Evolutionary conservation across 495 filamentous ascomycete genomes (phyloP).

Genomic region (Daldinia vernicosa): DNA sequence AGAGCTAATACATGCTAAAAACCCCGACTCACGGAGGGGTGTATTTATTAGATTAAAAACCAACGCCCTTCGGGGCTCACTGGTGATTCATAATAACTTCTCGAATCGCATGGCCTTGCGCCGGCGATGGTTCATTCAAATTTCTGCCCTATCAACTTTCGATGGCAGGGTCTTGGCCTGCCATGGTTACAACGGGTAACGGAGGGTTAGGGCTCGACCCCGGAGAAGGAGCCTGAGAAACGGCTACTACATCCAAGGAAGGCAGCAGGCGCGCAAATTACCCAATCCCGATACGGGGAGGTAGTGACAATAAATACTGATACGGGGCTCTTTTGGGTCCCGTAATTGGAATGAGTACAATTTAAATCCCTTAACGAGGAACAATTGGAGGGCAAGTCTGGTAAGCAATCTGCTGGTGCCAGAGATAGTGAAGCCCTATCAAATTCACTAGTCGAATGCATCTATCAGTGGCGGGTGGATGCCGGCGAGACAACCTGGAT

Average conservation of each 20-base stretch:
- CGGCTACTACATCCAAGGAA: constrained; percentile 60
- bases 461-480: too few relatives aligned
- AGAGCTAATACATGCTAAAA: constrained; percentile 18
- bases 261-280: constrained; percentile 60
- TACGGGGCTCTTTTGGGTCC: constrained; percentile 66
- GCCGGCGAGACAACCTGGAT: too few relatives aligned
- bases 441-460: too few relatives aligned
- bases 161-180: neutral
- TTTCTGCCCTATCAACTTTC: constrained; percentile 7
- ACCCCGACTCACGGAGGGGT: constrained; percentile 5
- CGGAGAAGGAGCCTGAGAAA: constrained; percentile 47
- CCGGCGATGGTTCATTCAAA: constrained; percentile 8
- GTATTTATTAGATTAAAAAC: constrained; percentile 16
- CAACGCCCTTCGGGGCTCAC: constrained; percentile 10
- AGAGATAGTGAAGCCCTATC: too few relatives aligned
- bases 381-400: constrained; percentile 65
- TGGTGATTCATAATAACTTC: constrained; percentile 8
- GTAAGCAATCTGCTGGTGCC: too few relatives aligned
- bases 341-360: constrained; percentile 15
- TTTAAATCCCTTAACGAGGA: constrained; percentile 32
- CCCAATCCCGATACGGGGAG: constrained; percentile 61
- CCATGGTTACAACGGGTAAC: constrained; percentile 3
- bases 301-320: constrained; percentile 66
- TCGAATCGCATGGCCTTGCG: constrained; percentile 6
- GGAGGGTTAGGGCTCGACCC: constrained; percentile 7